A percentile compares a stretch with the other conserved stretches of the same genome.
These are phyloP conservation scores for Aspergillus alliaceus DNA, from an alignment of 2,329 filamentous ascomycete genomes.

Conservation along the genomic window DNA sequence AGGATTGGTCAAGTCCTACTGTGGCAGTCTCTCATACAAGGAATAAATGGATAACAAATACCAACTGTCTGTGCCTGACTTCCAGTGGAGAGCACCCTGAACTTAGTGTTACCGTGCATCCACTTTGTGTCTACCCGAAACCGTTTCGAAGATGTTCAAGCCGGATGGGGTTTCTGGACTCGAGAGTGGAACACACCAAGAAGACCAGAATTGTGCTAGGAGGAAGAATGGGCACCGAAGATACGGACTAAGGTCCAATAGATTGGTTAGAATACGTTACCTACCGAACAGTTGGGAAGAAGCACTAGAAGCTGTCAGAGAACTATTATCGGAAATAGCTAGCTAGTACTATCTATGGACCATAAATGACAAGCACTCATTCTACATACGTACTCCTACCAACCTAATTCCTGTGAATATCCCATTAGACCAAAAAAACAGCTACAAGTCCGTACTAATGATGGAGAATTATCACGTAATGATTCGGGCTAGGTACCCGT, in stretches of 20 bases:
- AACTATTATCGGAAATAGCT: neutral
- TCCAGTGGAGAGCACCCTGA: constrained; percentile 10
- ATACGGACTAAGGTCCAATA: neutral
- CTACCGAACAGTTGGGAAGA: neutral
- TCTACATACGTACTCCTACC: neutral
- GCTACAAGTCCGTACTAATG: too few species aligned
- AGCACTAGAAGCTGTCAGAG: neutral
- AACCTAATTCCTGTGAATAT: neutral
- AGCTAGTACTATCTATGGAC: neutral
- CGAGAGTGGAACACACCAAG: neutral
- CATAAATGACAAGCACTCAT: neutral
- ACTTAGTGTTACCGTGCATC: constrained; percentile 27
- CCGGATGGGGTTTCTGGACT: neutral
- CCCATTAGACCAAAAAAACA: neutral
- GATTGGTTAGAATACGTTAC: neutral
- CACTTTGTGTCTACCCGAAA: constrained; percentile 24
- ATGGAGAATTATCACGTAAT: neutral
- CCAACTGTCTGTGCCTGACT: constrained; percentile 1
- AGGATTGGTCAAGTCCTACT: neutral
- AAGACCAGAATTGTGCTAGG: neutral
- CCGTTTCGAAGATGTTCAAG: constrained; percentile 1
- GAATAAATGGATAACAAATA: neutral
- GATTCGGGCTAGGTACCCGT: neutral
- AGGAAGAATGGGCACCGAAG: neutral
- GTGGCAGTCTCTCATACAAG: neutral